These are phyloP conservation scores for Cyclotella baltica DNA, from an alignment of 108 stramenopile species.

Conservation along the genomic window DNA sequence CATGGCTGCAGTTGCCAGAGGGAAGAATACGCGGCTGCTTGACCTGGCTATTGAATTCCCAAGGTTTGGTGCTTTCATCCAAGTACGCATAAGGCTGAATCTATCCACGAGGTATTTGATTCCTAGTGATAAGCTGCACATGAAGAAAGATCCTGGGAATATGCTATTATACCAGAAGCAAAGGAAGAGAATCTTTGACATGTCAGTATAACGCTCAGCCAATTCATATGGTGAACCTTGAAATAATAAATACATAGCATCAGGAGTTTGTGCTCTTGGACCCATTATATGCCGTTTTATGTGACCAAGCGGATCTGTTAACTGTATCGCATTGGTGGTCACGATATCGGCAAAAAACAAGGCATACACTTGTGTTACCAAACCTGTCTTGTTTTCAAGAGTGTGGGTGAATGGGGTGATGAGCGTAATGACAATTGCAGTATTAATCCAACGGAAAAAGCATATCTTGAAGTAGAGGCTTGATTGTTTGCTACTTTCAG, in stretches of 20 bases:
- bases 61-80: slow-evolving; percentile 56
- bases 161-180: slow-evolving; percentile 65
- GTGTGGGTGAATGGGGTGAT: slow-evolving; percentile 38
- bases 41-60: neutral
- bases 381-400: slow-evolving; percentile 7
- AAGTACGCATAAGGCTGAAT: slow-evolving; percentile 67
- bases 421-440: slow-evolving; percentile 31
- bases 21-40: slow-evolving; percentile 1
- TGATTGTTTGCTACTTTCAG: slow-evolving; percentile 25
- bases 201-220: slow-evolving; percentile 68
- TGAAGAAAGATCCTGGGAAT: slow-evolving; percentile 67
- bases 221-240: slow-evolving; percentile 66
- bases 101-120: slow-evolving; percentile 65
- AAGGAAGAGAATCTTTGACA: slow-evolving; percentile 62
- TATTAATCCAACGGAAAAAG: slow-evolving; percentile 30
- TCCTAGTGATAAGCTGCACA: slow-evolving; percentile 59
- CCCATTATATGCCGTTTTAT: slow-evolving; percentile 65
- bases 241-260: slow-evolving; percentile 66
- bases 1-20: neutral
- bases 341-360: slow-evolving; percentile 74
- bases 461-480: slow-evolving; percentile 37
- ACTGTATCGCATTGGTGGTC: slow-evolving; percentile 47
- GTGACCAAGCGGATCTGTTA: slow-evolving; percentile 50
- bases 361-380: slow-evolving; percentile 6
- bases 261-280: slow-evolving; percentile 61